phyloP scores from a whole-genome alignment of 805 yeast species.

The Saturnispora galanensis region DNA sequence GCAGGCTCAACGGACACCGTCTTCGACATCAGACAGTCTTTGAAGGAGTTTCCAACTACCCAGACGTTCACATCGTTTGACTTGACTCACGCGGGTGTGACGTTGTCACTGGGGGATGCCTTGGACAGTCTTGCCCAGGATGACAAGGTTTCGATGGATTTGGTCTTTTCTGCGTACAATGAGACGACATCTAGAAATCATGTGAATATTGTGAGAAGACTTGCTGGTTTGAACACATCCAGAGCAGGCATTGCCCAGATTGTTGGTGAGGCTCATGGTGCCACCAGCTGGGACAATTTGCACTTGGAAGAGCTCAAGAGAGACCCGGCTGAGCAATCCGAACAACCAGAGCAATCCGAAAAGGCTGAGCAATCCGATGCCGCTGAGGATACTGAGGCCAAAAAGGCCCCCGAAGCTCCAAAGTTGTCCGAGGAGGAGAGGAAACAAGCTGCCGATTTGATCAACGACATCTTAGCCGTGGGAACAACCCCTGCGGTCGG shows the following conservation, averaged over 20 bases:
- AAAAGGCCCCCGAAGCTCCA: constrained; percentile 13
- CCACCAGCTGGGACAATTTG: constrained; percentile 36
- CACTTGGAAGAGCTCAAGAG: constrained; percentile 26
- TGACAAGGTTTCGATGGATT: constrained; percentile 30
- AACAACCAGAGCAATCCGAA: constrained; percentile 8
- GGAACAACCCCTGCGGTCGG: constrained; percentile 4
- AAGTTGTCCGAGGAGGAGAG: constrained; percentile 27
- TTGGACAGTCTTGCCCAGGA: constrained; percentile 13
- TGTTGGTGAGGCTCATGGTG: constrained; percentile 37
- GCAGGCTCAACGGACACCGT: constrained; percentile 25
- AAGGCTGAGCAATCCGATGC: constrained; percentile 11
- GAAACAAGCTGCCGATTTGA: constrained; percentile 13
- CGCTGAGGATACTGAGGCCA: constrained; percentile 14
- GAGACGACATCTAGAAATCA: constrained; percentile 54
- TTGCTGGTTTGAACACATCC: constrained; percentile 40
- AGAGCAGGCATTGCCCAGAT: constrained; percentile 34
- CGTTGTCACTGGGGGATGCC: constrained; percentile 19
- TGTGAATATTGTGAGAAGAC: constrained; percentile 51
- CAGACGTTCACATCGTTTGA: constrained; percentile 53
- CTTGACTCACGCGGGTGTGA: constrained; percentile 30
- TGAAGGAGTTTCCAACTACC: constrained; percentile 47
- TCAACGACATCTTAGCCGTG: constrained; percentile 13
- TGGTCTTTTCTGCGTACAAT: constrained; percentile 50
- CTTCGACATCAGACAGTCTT: constrained; percentile 46
- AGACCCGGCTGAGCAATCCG: constrained; percentile 9